Conservation (phyloP, 257 asterid genomes). For the Solanum raphanifolium region DNA sequence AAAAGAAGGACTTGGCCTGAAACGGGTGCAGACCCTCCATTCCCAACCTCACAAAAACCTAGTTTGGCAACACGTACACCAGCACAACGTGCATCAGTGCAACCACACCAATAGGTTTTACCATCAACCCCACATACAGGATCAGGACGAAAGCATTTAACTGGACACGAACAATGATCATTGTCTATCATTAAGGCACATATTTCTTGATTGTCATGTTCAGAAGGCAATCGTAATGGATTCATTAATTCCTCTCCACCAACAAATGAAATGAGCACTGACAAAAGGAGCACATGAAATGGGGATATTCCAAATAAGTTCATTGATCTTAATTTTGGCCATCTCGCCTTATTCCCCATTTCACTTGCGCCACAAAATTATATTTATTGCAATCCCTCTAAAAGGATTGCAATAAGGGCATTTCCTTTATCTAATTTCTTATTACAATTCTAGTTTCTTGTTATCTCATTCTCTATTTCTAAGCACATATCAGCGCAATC, state of each 20-base stretch:
- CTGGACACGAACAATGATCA: conserved; percentile 34
- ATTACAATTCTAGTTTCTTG: background rate
- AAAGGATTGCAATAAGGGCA: background rate
- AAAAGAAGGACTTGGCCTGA: conserved; percentile 88
- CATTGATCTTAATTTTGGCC: background rate
- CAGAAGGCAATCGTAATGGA: conserved; percentile 27
- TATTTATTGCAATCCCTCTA: background rate
- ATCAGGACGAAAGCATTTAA: conserved; percentile 79
- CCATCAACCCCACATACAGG: conserved; percentile 92
- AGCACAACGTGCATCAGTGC: conserved; percentile 80
- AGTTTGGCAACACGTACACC: conserved; percentile 59
- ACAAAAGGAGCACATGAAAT: conserved; percentile 9
- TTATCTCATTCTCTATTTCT: background rate
- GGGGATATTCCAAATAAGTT: background rate
- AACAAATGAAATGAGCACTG: conserved; percentile 16
- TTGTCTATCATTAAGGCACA: conserved; percentile 28
- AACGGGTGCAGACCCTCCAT: conserved; percentile 67
- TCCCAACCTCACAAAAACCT: conserved; percentile 76
- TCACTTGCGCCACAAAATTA: background rate
- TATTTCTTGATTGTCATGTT: conserved; percentile 18
- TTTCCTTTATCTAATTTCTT: background rate
- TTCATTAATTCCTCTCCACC: conserved; percentile 19
- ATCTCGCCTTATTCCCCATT: background rate
- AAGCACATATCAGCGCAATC: background rate
- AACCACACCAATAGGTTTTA: conserved; percentile 94